Evolutionary conservation across 2,329 filamentous ascomycete species (phyloP), one percentile per base, ranked within the genome.

Genomic region (Diplodia intermedia): DNA sequence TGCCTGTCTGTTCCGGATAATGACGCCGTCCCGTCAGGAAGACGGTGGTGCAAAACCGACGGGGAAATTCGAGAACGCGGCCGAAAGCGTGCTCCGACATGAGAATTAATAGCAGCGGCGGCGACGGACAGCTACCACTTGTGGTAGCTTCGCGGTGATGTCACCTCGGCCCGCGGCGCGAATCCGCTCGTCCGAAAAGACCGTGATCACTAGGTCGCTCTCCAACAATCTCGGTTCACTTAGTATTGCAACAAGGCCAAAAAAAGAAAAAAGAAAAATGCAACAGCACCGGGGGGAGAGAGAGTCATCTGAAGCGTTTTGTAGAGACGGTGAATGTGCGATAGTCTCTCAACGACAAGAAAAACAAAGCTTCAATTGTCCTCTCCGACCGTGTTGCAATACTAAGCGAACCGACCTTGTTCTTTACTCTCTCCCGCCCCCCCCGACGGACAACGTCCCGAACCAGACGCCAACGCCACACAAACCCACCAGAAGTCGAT

Each of bases 381-480:
- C 11, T 38, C 36, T n/a, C 43, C 43, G 8, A 11, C 43, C 43
- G 43, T 47, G 43, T 47, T 47, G 43, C n/a, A 47, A 47, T 47
- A 47, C 43, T 47, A 47, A 47, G 43, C 43, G 43, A 47, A 47
- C 43, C 43, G 43, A 47, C n/a, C n/a, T n/a, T 47, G 18, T 20
- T 38, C 36, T 12, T 3, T 11, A 36, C 36, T 8, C 20, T 20
- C 43, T 47, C 43, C 43, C 43, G 43, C 43, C 20, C 43, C 43
- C 43, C 18, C 7, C 43, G 7, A 9, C 38, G 26, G 3, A 12
- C 36, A 33, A 33, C 8, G 31, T 15, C 36, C 36, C 36, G 40
- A 18, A 43, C 14, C 40, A 43, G 40, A 3, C 43, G 2, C 14
- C 23, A 26, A 26, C 26, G 8, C 50, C 26, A 31, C 9, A 14